These are phyloP conservation scores for Eutrema japonicum DNA, from an alignment of 345 rosid species.

Conservation along the genomic window DNA sequence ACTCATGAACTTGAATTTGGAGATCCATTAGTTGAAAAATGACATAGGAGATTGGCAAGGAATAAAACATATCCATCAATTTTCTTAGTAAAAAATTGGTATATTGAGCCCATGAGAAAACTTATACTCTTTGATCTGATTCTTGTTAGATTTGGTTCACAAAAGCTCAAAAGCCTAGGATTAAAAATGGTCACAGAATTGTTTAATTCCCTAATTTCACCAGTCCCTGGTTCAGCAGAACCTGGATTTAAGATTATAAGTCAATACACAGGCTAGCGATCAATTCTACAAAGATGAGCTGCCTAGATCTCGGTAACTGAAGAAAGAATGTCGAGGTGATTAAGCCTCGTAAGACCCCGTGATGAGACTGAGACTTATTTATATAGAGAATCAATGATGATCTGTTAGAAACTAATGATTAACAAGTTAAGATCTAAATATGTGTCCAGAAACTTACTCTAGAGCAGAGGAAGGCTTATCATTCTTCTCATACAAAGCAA, in stretches of 20 bases:
- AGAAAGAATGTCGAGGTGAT: too few species aligned
- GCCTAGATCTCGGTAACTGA: too few species aligned
- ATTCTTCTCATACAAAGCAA: constrained; percentile 84
- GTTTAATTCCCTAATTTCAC: too few species aligned
- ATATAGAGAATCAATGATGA: background rate
- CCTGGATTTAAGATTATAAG: constrained; percentile 1
- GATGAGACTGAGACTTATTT: too few species aligned
- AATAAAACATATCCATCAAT: background rate
- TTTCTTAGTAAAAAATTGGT: background rate
- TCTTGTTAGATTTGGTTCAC: background rate
- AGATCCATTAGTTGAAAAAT: too few species aligned
- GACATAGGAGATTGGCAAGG: too few species aligned
- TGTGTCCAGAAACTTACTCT: constrained; percentile 63
- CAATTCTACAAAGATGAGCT: too few species aligned
- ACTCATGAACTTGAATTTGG: background rate
- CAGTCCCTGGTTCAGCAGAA: background rate
- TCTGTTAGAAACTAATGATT: background rate
- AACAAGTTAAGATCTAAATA: background rate
- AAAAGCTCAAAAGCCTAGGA: background rate
- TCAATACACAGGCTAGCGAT: background rate
- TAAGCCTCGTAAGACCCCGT: too few species aligned
- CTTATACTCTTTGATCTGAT: background rate
- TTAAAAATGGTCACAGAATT: too few species aligned
- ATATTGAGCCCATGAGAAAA: background rate
- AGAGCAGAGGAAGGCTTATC: constrained; percentile 90